Evolutionary conservation across 139 green algal species (phyloP), one percentile per base, ranked within the genome.

Genomic region (Nannochloris sp.): DNA sequence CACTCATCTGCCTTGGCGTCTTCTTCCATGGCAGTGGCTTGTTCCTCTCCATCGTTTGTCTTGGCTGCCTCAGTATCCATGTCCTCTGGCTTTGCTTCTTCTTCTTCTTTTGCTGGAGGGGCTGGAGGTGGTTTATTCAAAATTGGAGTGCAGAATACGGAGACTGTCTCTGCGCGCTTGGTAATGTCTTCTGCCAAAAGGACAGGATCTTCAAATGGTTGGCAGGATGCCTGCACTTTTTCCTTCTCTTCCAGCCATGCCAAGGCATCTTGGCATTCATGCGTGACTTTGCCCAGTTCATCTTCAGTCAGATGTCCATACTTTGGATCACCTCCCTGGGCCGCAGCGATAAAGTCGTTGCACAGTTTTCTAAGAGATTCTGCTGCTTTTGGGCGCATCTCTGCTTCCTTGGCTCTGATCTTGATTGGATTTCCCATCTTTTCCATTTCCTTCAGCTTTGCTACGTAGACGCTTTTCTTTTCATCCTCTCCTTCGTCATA

Each of bases 401-500:
- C 58, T 5, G 61, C 71, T 29, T 88, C 79, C 17, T 57, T 59
- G 16, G 55, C 68, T 23, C 88, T 70, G 31, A 50, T 31, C 75
- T 85, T 84, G 9, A 94, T 78, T 30, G 87, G 83, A 12, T 78
- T 82, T 3, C 84, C 87, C 65, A 86, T 50, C 33, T 56, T 70
- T 51, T 84, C 79, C 31, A 97, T 76, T 75, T 95, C 91, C 8
- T 81, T 78, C 59, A 97, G 85, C 79, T 96, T 97, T 16, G 71
- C 73, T 25, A 85, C 62, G 70, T 98, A 97, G 48, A 94, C 88
- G 13, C 76, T 84, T 76, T 96, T 96, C 45, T 64, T 85, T 73
- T 86, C 79, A 70, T 98, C 88, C 81, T 99, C 93, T 9, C 93
- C 93, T 55, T 99, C 93, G 5, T 97, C 93, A 57, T 99, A 99